Base-by-base conservation (phyloP, 371 early-diverging fungal genomes). In the Globomyces sp. region DNA sequence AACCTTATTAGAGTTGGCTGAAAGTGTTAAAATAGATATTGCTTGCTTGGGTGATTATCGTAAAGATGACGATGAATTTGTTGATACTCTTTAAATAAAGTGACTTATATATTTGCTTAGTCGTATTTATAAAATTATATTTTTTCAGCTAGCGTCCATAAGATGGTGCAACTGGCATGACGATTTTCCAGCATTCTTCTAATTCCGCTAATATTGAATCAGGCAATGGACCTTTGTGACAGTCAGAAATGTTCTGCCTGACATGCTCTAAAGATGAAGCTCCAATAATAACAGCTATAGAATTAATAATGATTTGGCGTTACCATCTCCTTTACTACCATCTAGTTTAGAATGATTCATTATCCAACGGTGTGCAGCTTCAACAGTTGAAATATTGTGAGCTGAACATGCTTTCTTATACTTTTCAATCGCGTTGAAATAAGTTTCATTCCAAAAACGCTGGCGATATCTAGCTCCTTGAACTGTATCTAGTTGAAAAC, bases 301-400 rank as follows among this genome's bases (percentile, higher is more conserved):
- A 40, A 6, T 62, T 24, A 61, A 34, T 6, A 11, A 36, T 34
- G 4, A 24, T 10, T 4, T 24, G 24, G 24, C 24, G 8, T 3
- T 74, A 77, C 83, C 87, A 69, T 87, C 89, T 3, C 82, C 82
- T 2, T 69, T 55, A 2, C 44, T 64, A 11, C 64, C 72, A 60
- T 74, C 67, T 47, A 89, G 63, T 68, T 79, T 77, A 49, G 86
- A 85, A 66, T 88, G 87, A 71, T 85, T 82, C 43, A 79, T 77
- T 60, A 86, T 68, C 89, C 89, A 88, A 47, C 85, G 75, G 47
- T 83, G 77, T 3, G 86, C 86, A 41, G 79, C 80, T 45, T 82
- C 80, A 36, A 77, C 69, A 40, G 79, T 50, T 6, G 62, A 69
- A 39, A 86, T 62, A n/a, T 75, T 77, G 2, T 76, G 71, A 36